Percentiles rank a stretch among this genome's conserved stretches.
Conservation (phyloP, 495 filamentous ascomycete genomes). For the Aspergillus egyptiacus region DNA sequence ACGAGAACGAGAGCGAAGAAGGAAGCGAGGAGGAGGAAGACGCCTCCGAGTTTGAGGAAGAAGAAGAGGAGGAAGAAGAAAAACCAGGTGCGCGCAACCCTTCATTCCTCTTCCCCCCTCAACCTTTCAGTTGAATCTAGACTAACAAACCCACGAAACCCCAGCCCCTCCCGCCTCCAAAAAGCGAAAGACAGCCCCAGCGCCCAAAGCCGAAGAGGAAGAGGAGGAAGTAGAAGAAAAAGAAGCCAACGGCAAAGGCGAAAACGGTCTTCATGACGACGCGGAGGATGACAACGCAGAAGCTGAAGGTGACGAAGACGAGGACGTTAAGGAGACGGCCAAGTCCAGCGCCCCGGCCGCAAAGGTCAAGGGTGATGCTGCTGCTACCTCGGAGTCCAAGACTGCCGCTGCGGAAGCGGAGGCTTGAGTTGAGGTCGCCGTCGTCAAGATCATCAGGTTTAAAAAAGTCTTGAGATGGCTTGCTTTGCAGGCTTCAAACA, state of each 20-base stretch:
- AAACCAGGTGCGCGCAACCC: slow-evolving; percentile 19
- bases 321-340: slow-evolving; percentile 26
- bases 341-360: slow-evolving; percentile 40
- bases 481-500: background rate
- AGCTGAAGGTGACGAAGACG: slow-evolving; percentile 26
- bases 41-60: slow-evolving; percentile 25
- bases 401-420: slow-evolving; percentile 3
- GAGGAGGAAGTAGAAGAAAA: slow-evolving; percentile 30
- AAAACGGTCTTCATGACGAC: slow-evolving; percentile 16
- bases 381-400: slow-evolving; percentile 33
- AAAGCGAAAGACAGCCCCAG: slow-evolving; percentile 35
- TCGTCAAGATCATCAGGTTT: background rate
- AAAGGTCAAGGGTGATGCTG: slow-evolving; percentile 40
- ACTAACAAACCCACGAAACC: background rate
- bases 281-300: slow-evolving; percentile 29
- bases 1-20: slow-evolving; percentile 36
- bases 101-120: background rate
- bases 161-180: slow-evolving; percentile 37
- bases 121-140: background rate
- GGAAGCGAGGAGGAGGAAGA: slow-evolving; percentile 25
- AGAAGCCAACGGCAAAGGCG: slow-evolving; percentile 29
- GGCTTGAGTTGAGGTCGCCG: background rate
- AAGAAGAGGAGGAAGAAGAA: slow-evolving; percentile 30
- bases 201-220: slow-evolving; percentile 27
- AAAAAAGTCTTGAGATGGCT: background rate